A percentile compares a stretch with the other conserved stretches of the same genome.
phyloP scores from a whole-genome alignment of 495 filamentous ascomycete species.

The Neurospora sp. region DNA sequence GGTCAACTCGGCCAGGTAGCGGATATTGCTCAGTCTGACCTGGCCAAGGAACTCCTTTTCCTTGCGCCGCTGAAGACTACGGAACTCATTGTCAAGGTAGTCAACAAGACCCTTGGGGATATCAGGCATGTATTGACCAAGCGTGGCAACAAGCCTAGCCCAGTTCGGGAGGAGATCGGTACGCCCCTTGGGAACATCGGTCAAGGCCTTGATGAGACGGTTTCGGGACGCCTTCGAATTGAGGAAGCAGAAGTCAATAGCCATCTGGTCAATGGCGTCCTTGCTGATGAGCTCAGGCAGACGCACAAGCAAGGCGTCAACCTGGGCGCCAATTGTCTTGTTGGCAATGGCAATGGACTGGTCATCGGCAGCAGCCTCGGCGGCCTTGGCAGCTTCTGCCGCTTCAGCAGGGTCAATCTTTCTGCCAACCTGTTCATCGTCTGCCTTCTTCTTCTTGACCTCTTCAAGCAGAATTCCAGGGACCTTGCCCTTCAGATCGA shows the following conservation, averaged over 20 bases:
- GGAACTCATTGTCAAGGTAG: conserved; percentile 93
- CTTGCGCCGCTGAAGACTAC: conserved; percentile 95
- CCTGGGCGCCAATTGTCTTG: conserved; percentile 94
- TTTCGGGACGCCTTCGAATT: conserved; percentile 98
- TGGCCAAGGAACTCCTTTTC: conserved; percentile 95
- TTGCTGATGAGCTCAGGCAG: conserved; percentile 85
- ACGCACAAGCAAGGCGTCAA: conserved; percentile 80
- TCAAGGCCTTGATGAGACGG: conserved; percentile 80
- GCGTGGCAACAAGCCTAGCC: conserved; percentile 82
- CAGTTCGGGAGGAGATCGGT: conserved; percentile 87
- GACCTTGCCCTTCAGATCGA: conserved; percentile 92
- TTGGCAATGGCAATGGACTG: conserved; percentile 90
- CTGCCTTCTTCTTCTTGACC: conserved; percentile 87
- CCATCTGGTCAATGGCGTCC: conserved; percentile 82
- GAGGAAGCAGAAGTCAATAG: conserved; percentile 93
- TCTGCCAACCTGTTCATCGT: conserved; percentile 57
- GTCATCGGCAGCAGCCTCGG: conserved; percentile 54
- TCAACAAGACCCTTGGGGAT: conserved; percentile 84
- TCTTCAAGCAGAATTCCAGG: conserved; percentile 89
- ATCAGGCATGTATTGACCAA: conserved; percentile 89
- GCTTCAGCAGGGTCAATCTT: conserved; percentile 37
- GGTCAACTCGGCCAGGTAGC: conserved; percentile 92
- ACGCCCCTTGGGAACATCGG: conserved; percentile 89
- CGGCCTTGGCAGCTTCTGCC: conserved; percentile 40
- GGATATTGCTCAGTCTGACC: conserved; percentile 87